Base-by-base conservation (phyloP, 805 yeast species). In the Zygotorulaspora florentina region DNA sequence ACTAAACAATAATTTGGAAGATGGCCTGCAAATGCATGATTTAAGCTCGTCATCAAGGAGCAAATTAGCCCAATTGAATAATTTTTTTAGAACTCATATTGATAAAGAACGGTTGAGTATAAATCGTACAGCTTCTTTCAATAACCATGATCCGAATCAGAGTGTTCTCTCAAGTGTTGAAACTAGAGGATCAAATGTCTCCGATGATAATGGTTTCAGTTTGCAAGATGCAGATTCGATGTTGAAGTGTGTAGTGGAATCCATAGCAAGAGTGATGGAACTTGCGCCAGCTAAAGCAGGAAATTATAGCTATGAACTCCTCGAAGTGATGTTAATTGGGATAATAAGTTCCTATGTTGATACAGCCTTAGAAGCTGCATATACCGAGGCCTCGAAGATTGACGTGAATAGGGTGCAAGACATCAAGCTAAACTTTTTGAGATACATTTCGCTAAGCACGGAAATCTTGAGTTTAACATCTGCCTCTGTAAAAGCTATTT, bases 331-430 rank as follows among this genome's bases (percentile, higher is more conserved):
- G 42, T 64, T 87, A 17, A 72, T 78, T 39, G 88, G 84, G 44
- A 72, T 87, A 31, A 93, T 95, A 1, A 79, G 79, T 29, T 74
- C 83, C 2, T 88, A 86, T 57, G 75, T 89, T 36, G 89, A 86
- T 33, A 72, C 80, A 12, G 89, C 87, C 0, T 64, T 90, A 34
- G 96, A 87, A 54, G 79, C 81, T 3, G 73, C 88, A 1, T 85
- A 80, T 55, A 75, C 69, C 41, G 64, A 64, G 38, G 61, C 78
- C 27, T 64, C 62, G 42, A 67, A 68, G 53, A 68, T 72, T 53
- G 69, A 70, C 54, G 42, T 43, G 11, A 34, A 45, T 17, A 53
- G 45, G 45, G 38, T 54, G 43, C 37, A 64, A 53, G 52, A 58
- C 49, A 47, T 80, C 12, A 68, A 75, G 46, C 70, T 85, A 39